Conservation (phyloP, 306 rosid genomes). For the Prunus mume region DNA sequence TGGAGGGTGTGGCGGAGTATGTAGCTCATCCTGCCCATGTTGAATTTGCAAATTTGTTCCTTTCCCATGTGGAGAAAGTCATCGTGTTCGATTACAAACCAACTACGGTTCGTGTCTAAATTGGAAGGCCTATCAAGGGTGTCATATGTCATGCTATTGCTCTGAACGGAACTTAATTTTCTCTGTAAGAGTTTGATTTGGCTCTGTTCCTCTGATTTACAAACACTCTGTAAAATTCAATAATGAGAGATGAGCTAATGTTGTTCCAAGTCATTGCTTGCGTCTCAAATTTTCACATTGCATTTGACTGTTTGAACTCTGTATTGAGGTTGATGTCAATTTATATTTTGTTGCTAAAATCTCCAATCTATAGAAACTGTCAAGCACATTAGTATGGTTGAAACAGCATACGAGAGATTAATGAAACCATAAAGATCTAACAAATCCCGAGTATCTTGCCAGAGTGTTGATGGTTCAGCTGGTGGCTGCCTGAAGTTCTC, state of each 20-base stretch:
- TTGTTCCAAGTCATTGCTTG: neutral
- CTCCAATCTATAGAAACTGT: no score
- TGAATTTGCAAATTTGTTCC: conserved; percentile 56
- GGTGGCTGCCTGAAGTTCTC: neutral
- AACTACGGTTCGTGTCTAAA: conserved; percentile 31
- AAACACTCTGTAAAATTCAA: neutral
- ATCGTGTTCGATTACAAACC: conserved; percentile 68
- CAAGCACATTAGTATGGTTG: neutral
- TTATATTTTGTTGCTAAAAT: no score
- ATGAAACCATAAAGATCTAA: neutral
- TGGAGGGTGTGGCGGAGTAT: conserved; percentile 72
- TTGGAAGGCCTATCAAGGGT: conserved; percentile 5
- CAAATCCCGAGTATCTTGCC: neutral
- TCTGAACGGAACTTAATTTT: conserved; percentile 4
- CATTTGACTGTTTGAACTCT: neutral
- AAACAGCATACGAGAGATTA: neutral
- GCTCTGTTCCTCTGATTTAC: neutral
- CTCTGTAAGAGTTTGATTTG: neutral
- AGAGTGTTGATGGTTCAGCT: neutral
- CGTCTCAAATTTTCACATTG: neutral
- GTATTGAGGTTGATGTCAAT: no score
- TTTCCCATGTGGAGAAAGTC: conserved; percentile 57
- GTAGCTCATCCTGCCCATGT: conserved; percentile 67
- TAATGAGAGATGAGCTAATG: conserved; percentile 3
- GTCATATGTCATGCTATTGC: neutral